Percentiles rank a stretch among this genome's conserved stretches.
These are phyloP conservation scores for Boletus vinaceobasis DNA, from an alignment of 768 basidiomycete species.

Conservation along the genomic window DNA sequence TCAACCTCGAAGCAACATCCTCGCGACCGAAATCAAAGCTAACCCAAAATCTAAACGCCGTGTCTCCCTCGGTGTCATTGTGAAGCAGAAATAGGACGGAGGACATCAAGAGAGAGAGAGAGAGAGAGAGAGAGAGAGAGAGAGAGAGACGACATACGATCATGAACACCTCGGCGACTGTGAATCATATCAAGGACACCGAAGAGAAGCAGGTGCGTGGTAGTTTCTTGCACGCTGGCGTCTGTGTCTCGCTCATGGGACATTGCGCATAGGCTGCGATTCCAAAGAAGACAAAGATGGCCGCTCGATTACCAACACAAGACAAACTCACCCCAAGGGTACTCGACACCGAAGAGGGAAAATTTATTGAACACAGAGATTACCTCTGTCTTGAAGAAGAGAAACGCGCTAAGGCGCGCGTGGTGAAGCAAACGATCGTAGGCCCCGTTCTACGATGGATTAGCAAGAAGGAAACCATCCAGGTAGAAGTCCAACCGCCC, in stretches of 20 bases:
- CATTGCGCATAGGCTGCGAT: conserved; percentile 43
- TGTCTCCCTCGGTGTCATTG: conserved; percentile 51
- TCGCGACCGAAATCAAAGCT: conserved; percentile 28
- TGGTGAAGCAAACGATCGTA: conserved; percentile 56
- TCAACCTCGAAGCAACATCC: conserved; percentile 50
- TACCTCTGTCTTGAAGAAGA: conserved; percentile 81
- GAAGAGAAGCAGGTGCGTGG: conserved; percentile 56
- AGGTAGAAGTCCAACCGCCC: conserved; percentile 35
- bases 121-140: too few relatives aligned
- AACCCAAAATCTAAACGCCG: conserved; percentile 37
- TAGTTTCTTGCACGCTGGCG: not conserved
- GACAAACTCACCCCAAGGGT: conserved; percentile 82
- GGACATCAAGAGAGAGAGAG: too few relatives aligned
- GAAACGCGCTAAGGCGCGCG: conserved; percentile 62
- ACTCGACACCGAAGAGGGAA: conserved; percentile 84
- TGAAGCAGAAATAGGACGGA: conserved; percentile 53
- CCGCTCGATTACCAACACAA: conserved; percentile 60
- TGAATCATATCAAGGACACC: conserved; percentile 59
- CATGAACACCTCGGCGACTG: conserved; percentile 67
- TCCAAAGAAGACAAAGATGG: conserved; percentile 59
- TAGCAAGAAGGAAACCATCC: conserved; percentile 58
- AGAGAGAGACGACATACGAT: conserved; percentile 68
- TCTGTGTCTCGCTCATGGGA: not conserved
- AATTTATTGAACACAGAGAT: conserved; percentile 71
- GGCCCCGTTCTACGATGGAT: conserved; percentile 74